These are phyloP conservation scores for Pseudophaeomoniella oleicola DNA, from an alignment of 2,329 filamentous ascomycete species.

Conservation along the genomic window DNA sequence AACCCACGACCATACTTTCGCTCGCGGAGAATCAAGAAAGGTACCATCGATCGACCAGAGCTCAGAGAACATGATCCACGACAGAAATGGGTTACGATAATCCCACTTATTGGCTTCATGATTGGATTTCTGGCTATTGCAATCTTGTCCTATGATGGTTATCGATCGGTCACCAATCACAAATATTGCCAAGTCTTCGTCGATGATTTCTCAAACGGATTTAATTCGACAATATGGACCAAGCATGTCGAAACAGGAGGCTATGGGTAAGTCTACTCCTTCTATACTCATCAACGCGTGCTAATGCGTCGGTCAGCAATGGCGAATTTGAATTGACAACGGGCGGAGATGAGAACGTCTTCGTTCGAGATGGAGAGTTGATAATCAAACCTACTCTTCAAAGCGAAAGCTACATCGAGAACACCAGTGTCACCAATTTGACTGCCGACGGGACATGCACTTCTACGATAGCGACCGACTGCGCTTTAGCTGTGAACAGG, in stretches of 20 bases:
- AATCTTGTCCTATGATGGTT: neutral
- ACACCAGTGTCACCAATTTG: slow-evolving; percentile 25
- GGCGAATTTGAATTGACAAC: neutral
- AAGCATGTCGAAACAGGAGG: neutral
- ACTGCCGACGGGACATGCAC: slow-evolving; percentile 4
- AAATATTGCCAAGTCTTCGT: neutral
- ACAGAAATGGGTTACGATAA: slow-evolving; percentile 53
- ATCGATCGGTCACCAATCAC: neutral
- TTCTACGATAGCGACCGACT: neutral
- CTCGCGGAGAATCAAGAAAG: slow-evolving; percentile 58
- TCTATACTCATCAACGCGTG: neutral
- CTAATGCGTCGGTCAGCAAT: neutral
- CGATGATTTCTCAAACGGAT: neutral
- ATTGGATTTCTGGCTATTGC: neutral
- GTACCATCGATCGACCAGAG: slow-evolving; percentile 64
- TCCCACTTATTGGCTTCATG: neutral
- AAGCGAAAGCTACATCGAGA: neutral
- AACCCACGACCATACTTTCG: slow-evolving; percentile 38
- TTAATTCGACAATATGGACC: neutral
- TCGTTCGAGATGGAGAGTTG: neutral
- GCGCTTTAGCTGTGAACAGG: slow-evolving; percentile 18
- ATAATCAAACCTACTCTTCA: neutral
- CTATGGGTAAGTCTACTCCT: neutral
- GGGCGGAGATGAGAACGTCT: slow-evolving; percentile 17
- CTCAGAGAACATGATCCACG: slow-evolving; percentile 55